A percentile compares a stretch with the other conserved stretches of the same genome.
Evolutionary conservation across 345 rosid species (phyloP).

Genomic region (Aquilaria malaccensis): DNA sequence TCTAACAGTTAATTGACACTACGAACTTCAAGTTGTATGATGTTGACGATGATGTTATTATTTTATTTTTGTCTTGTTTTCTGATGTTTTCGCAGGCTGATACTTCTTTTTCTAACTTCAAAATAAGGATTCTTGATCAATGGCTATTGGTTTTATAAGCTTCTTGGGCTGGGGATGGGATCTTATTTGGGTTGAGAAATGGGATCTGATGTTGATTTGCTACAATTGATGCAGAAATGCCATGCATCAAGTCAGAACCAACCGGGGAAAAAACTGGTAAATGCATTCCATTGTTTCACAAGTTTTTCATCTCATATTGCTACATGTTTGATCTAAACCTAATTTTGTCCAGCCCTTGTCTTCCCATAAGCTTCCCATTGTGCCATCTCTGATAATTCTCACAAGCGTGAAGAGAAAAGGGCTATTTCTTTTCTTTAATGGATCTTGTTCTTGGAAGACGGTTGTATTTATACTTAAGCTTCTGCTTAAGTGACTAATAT

Average conservation of each 20-base stretch:
- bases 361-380: not conserved
- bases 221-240: constrained; percentile 54
- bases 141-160: too few species aligned
- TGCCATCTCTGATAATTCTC: too few species aligned
- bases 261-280: constrained; percentile 38
- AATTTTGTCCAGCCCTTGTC: not conserved
- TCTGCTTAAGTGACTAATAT: too few species aligned
- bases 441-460: too few species aligned
- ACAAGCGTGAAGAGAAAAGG: too few species aligned
- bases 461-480: too few species aligned
- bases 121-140: too few species aligned
- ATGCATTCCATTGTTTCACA: constrained; percentile 5
- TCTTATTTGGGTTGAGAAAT: not conserved
- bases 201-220: constrained; percentile 11
- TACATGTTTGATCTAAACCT: constrained; percentile 1
- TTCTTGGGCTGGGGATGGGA: too few species aligned
- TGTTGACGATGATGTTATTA: not conserved
- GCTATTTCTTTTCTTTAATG: too few species aligned
- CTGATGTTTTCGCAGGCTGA: not conserved
- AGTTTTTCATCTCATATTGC: not conserved
- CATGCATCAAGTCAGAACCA: constrained; percentile 52
- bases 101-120: too few species aligned
- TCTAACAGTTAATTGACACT: too few species aligned
- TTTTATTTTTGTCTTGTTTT: constrained; percentile 4
- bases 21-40: too few species aligned